Base-by-base conservation (phyloP, 495 filamentous ascomycete species). In the Penicillium bialowiezense region DNA sequence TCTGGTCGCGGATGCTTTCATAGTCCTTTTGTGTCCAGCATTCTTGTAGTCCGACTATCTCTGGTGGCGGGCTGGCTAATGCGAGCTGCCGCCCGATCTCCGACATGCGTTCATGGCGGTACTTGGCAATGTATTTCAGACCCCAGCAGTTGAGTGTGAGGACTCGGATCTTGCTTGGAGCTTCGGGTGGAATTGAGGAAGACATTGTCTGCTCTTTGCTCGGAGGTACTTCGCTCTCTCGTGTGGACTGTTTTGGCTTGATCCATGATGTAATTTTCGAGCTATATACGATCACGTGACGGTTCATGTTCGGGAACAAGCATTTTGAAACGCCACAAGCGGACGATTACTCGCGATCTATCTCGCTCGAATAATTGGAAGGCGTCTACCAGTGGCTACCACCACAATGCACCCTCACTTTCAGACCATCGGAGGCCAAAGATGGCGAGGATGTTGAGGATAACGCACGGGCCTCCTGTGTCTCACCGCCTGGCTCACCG, bases 101-200 rank as follows among this genome's bases (percentile, higher is more conserved):
- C 9, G 75, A 62, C 38, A 97, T 79, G 28, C 93, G 90, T 61
- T 87, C 88, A 55, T 77, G 73, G 46, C 92, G 89, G 54, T 86
- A 77, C 58, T 84, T 85, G 51, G 90, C 81, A 55, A 97, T 75
- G 69, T 82, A 93, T 66, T 95, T 93, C 46, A 97, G 81, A 34
- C 93, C 93, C 91, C 93, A 97, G 81, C 89, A 95, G 65, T 98
- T 98, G 63, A 95, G 82, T 3, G 87, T 88, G 59, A 97, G 71
- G 45, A 97, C 73, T 48, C 85, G 84, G 59, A 97, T 82, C 7
- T 63, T 51, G 12, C 48, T 54, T n/a, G 69, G 69, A 15, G 65
- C 41, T 36, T 62, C 55, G 5, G 60, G 34, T 36, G 48, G 52
- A 10, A 56, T 41, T 8, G 41, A 41, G 20, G 57, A 50, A 44